phyloP scores from a whole-genome alignment of 2,329 filamentous ascomycete species.

The Ophiocordyceps australis region DNA sequence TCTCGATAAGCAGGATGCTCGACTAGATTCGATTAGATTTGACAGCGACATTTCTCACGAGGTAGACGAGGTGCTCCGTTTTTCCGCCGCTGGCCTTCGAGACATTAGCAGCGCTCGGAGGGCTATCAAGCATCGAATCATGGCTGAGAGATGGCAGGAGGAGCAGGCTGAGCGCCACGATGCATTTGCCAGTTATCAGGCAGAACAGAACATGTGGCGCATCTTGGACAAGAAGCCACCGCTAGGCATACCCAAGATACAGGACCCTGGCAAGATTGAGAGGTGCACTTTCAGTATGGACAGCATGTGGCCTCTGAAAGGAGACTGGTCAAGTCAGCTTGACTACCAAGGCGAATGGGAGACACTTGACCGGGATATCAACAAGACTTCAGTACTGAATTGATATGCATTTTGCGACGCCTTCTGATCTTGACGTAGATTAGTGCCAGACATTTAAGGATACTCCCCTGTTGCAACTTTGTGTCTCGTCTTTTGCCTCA shows the following conservation, averaged over 20 bases:
- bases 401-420: too few relatives aligned
- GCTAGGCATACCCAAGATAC: conserved; percentile 11
- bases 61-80: conserved; percentile 20
- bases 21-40: too few relatives aligned
- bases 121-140: conserved; percentile 18
- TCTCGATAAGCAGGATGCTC: conserved; percentile 10
- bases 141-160: conserved; percentile 22
- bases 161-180: conserved; percentile 23
- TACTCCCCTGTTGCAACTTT: too few relatives aligned
- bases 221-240: conserved; percentile 21
- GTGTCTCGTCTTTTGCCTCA: conserved; percentile 3
- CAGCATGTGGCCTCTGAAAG: conserved; percentile 15
- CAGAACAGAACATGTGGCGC: conserved; percentile 26
- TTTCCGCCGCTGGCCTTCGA: conserved; percentile 20
- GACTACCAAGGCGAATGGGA: conserved; percentile 25
- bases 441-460: too few relatives aligned
- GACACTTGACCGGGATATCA: conserved; percentile 5
- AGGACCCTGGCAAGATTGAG: conserved; percentile 9
- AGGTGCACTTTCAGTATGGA: conserved; percentile 14
- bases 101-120: conserved; percentile 15
- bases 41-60: conserved; percentile 15
- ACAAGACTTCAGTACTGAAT: too few relatives aligned
- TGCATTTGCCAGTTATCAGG: conserved; percentile 16
- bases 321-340: conserved; percentile 19
- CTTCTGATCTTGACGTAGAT: too few relatives aligned